Evolutionary conservation across 352 stramenopile species (phyloP), one percentile per base, ranked within the genome.

Genomic region (Peronospora tabacina): DNA sequence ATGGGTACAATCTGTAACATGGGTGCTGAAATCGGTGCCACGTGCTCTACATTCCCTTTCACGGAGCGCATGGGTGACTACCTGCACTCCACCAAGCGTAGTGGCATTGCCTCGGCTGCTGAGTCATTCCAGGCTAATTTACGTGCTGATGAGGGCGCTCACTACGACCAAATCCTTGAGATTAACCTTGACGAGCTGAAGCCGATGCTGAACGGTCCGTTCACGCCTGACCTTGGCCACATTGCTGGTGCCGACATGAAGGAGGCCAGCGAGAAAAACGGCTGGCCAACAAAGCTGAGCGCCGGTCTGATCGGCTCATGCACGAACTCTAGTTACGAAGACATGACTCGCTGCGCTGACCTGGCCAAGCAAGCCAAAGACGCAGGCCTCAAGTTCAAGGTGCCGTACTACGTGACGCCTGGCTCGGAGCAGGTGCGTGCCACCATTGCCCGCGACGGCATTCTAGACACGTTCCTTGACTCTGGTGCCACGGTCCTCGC

Each of bases 1-100:
- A 95, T 96, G 85, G 89, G 82, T 52, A 97, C 89, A 63, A 97
- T 97, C 66, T 95, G 84, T 86, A 97, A 97, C 80, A 97, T 97
- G 89, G 89, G 89, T 72, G 89, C 89, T 17, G 89, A 97, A 61
- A 96, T 97, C 50, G 89, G 89, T 40, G 89, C 89, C 39, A 97
- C 89, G 43, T 95, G 84, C 76, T 96, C 89, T 36, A 97, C 86
- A 20, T 97, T 97, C 81, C 87, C 87, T 5, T 97, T 93, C 80
- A 95, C 87, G 43, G 72, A 91, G 44, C 78, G 86, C 61, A 97
- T 97, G 89, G 71, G 70, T 15, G 84, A 94, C 75, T 97, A 97
- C 76, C 71, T 97, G 33, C 76, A 83, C 64, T 85, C 86, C 42
- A 97, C 89, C 32, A 75, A 87, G 58, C 79, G 89, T 63, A 85